These are phyloP conservation scores for Gypsophila paniculata DNA, from an alignment of 179 eudicot genomes.

Conservation along the genomic window DNA sequence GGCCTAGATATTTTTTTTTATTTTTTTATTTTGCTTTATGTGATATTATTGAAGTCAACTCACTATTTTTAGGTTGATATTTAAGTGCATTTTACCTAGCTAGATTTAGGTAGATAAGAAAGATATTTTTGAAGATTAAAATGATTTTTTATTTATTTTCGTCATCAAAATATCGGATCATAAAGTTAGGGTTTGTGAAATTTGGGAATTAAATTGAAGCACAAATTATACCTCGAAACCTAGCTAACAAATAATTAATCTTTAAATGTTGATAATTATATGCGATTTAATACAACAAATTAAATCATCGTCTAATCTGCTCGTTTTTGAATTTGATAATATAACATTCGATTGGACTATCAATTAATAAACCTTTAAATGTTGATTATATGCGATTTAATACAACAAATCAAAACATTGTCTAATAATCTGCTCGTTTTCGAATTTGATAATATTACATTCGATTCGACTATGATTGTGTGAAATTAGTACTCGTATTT, in stretches of 20 bases:
- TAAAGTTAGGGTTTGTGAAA: constrained; percentile 9
- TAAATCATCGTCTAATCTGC: background rate
- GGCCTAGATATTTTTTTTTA: background rate
- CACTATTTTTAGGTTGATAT: background rate
- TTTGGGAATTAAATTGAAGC: background rate
- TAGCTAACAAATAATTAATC: no score
- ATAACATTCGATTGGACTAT: background rate
- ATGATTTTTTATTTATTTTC: background rate
- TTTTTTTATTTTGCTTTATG: no score
- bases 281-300: no score
- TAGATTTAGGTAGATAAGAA: background rate
- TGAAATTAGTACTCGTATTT: background rate
- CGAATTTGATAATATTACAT: background rate
- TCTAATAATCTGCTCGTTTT: background rate
- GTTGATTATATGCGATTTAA: no score
- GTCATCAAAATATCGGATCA: background rate
- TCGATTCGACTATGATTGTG: background rate
- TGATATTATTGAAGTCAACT: background rate
- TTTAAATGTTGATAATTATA: no score
- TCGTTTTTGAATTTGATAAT: background rate
- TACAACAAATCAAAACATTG: no score
- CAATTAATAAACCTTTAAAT: no score
- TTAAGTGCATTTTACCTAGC: background rate
- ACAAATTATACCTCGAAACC: no score
- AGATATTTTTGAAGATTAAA: background rate